phyloP scores from a whole-genome alignment of 345 rosid species.

The Eucalyptus camaldulensis region DNA sequence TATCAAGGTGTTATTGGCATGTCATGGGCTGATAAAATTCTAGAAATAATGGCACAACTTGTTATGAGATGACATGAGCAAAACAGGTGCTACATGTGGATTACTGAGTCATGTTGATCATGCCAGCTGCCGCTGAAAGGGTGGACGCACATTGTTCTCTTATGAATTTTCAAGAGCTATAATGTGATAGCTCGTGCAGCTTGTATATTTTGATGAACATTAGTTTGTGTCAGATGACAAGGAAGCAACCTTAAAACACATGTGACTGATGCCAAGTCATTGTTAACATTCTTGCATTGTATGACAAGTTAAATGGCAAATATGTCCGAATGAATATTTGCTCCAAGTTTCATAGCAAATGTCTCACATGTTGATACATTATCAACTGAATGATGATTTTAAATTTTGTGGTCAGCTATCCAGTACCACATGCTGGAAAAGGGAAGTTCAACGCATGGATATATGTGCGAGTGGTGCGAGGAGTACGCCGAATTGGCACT shows the following conservation, averaged over 20 bases:
- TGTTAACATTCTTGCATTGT: neutral
- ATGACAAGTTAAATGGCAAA: neutral
- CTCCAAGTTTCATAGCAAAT: neutral
- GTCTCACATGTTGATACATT: neutral
- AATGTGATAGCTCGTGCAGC: neutral
- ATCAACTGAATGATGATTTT: neutral
- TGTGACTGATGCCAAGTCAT: neutral
- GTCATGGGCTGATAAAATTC: neutral
- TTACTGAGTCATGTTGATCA: neutral
- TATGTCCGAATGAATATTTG: neutral
- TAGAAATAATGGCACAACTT: neutral
- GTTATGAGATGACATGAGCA: neutral
- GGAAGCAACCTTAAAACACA: neutral
- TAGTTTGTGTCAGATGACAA: neutral
- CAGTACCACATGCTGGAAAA: slow-evolving; percentile 1
- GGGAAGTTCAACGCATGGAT: neutral
- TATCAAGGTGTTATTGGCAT: neutral
- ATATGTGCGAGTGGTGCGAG: slow-evolving; percentile 16
- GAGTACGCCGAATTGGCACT: slow-evolving; percentile 16
- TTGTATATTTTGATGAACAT: neutral
- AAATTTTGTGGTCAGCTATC: neutral
- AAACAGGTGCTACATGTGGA: neutral
- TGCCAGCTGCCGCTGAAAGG: neutral
- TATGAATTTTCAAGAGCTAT: neutral
- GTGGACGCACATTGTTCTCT: neutral